Evolutionary conservation across 2,329 filamentous ascomycete species (phyloP), one percentile per base, ranked within the genome.

Genomic region (Beauveria scarabaeidicola): DNA sequence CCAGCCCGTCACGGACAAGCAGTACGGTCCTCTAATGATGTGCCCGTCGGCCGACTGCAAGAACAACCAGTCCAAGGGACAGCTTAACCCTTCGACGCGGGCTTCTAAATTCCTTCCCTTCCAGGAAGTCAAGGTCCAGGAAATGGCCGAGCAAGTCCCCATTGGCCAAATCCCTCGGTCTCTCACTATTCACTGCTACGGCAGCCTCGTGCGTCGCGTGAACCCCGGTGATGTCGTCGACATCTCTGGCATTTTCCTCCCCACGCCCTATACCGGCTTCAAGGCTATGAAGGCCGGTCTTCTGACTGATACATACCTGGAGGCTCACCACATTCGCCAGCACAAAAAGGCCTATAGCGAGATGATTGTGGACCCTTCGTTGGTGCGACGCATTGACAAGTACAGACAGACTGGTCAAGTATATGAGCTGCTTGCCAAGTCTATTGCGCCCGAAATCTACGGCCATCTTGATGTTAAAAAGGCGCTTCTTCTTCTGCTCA

Each of bases 321-420:
- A 99, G 75, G 94, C 93, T 5, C 94, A 99, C 71, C 82, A 95
- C 69, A 86, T 99, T 51, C 85, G 86, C 46, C 94, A 99, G 73
- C 94, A 99, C 81, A 99, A 99, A 78, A 96, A 97, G 75, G 92
- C 93, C 1, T 99, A 99, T 74, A 90, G 95, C 64, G 89, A 96
- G 68, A 90, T 97, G 78, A 82, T 86, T 29, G 84, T 97, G 66
- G 92, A 97, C 65, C 85, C 87, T 36, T 81, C 83, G 55, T 86
- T 95, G 9, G 83, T 95, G 58, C 85, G 86, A 61, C 86, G 91
- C 64, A 97, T 99, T 73, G 89, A 92, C 64, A 85, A 90, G 66
- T 88, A 94, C 69, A 86, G 89, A 66, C 85, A 89, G 65, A 90
- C 89, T 1, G 94, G 94, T 4, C 91, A 95, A 69, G 87, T 97